These are phyloP conservation scores for Spergularia azorica DNA, from an alignment of 179 eudicot genomes.

Conservation along the genomic window DNA sequence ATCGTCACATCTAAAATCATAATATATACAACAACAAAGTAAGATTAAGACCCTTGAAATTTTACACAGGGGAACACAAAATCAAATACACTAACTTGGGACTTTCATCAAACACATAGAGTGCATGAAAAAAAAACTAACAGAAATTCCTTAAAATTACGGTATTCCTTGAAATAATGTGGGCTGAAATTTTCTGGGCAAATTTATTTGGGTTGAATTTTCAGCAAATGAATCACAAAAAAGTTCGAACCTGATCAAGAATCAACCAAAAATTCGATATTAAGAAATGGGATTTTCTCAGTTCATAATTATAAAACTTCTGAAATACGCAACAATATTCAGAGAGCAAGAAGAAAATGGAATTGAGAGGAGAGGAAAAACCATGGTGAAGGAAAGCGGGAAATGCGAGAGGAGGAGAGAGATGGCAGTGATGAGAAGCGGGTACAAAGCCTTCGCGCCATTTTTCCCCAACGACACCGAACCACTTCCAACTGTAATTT, in stretches of 20 bases:
- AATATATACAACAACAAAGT: background rate
- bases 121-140: conserved; percentile 15
- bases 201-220: conserved; percentile 19
- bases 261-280: background rate
- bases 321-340: too few species aligned
- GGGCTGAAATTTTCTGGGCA: conserved; percentile 8
- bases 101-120: conserved; percentile 47
- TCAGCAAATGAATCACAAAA: conserved; percentile 15
- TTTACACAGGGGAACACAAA: background rate
- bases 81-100: conserved; percentile 8
- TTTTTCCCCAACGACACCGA: conserved; percentile 10
- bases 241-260: conserved; percentile 13
- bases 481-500: background rate
- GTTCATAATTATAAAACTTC: background rate
- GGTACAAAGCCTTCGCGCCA: conserved; percentile 40
- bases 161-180: conserved; percentile 28
- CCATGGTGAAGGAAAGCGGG: conserved; percentile 14
- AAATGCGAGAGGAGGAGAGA: conserved; percentile 24
- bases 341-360: background rate
- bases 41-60: background rate
- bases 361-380: background rate
- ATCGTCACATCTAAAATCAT: background rate
- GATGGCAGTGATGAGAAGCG: conserved; percentile 35
- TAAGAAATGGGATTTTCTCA: background rate
- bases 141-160: background rate